Conservation (phyloP, 768 basidiomycete genomes). For the Mrakia blollopis region DNA sequence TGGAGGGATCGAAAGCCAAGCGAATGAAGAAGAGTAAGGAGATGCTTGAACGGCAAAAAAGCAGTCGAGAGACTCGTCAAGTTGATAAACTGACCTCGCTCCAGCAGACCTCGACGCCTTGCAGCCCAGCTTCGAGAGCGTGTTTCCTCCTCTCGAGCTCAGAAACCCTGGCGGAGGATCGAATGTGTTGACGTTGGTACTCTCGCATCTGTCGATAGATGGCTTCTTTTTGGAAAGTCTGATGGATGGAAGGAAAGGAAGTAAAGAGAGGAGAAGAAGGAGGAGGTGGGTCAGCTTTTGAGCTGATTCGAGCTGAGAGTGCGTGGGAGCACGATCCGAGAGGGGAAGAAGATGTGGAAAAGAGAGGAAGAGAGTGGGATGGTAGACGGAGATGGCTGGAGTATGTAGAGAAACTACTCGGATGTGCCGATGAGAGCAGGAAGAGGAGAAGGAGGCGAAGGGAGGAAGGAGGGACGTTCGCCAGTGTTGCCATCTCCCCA, state of each 20-base stretch:
- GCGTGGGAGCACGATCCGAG: neutral
- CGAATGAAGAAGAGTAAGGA: neutral
- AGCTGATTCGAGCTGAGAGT: neutral
- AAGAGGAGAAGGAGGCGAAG: neutral
- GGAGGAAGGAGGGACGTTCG: neutral
- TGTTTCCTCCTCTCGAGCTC: constrained; percentile 63
- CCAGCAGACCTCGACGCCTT: constrained; percentile 75
- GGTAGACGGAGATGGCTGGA: neutral
- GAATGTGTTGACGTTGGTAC: constrained; percentile 69
- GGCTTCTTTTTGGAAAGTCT: constrained; percentile 83
- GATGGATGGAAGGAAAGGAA: constrained; percentile 31
- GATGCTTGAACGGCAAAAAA: neutral
- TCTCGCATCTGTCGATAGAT: constrained; percentile 78
- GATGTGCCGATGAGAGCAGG: neutral
- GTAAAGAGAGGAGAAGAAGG: neutral
- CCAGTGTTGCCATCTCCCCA: neutral
- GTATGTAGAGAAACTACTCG: neutral
- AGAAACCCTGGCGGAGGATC: constrained; percentile 57
- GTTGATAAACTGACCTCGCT: constrained; percentile 55
- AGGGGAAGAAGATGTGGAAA: neutral
- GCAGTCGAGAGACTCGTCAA: constrained; percentile 1
- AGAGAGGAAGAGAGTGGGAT: neutral
- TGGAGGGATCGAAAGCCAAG: constrained; percentile 40
- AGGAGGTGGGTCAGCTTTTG: constrained; percentile 2
- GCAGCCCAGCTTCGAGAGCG: constrained; percentile 64